Evolutionary conservation across 371 early-diverging fungal species (phyloP).

Genomic region (Chytridium lagenaria): DNA sequence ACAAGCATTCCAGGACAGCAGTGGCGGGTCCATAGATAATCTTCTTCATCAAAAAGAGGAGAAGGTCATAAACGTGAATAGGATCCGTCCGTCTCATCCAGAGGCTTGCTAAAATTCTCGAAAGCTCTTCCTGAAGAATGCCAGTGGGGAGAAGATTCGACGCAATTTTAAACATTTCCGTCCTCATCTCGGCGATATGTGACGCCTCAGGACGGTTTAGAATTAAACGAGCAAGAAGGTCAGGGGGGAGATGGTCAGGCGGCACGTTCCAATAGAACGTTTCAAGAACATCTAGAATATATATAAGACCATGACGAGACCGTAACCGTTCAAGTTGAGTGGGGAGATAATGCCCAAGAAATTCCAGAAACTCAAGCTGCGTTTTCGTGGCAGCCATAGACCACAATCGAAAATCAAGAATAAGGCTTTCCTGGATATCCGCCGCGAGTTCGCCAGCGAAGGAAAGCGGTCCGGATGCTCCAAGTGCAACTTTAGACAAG

Average conservation of each 20-base stretch:
- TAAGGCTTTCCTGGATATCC: conserved; percentile 28
- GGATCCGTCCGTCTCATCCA: conserved; percentile 28
- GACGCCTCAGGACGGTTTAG: conserved; percentile 21
- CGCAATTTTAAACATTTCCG: conserved; percentile 31
- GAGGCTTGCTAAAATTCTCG: conserved; percentile 14
- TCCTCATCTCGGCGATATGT: conserved; percentile 38
- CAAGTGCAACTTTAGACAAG: conserved; percentile 30
- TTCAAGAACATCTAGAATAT: conserved; percentile 53
- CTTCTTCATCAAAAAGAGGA: conserved; percentile 13
- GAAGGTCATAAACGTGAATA: conserved; percentile 28
- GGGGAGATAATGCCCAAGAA: conserved; percentile 43
- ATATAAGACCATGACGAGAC: conserved; percentile 46
- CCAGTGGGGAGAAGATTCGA: conserved; percentile 17
- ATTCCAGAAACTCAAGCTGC: conserved; percentile 53
- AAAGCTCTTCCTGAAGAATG: conserved; percentile 32
- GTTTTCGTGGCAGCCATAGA: conserved; percentile 40
- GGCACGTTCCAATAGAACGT: conserved; percentile 52
- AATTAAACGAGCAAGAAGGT: conserved; percentile 38
- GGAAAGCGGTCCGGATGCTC: conserved; percentile 11
- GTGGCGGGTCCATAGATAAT: background rate
- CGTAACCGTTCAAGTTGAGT: conserved; percentile 43
- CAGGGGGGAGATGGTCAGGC: conserved; percentile 41
- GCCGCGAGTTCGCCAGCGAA: conserved; percentile 14
- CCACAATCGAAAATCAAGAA: conserved; percentile 59
- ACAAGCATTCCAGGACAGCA: conserved; percentile 22